Conservation (phyloP, 148 eudicot species). For the Fagopyrum esculentum region DNA sequence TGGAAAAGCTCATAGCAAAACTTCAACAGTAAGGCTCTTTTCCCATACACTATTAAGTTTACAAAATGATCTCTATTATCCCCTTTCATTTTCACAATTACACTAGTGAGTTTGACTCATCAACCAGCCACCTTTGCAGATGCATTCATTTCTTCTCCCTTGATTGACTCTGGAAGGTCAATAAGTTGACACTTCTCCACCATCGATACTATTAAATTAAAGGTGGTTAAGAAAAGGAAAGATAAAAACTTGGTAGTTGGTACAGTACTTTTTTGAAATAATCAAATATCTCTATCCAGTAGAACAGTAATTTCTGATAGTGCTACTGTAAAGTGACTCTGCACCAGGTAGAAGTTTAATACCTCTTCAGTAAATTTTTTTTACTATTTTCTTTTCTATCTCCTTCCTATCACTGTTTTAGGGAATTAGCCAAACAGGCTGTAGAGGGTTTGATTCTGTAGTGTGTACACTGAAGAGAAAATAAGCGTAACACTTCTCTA, state of each 20-base stretch:
- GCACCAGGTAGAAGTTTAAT: not conserved
- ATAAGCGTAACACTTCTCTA: not conserved
- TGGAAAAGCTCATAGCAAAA: constrained; percentile 81
- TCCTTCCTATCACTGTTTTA: no score
- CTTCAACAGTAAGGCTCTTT: constrained; percentile 70
- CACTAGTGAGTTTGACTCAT: no score
- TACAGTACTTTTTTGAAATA: not conserved
- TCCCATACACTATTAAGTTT: not conserved
- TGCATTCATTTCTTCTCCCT: not conserved
- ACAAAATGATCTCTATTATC: not conserved
- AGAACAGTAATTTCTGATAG: not conserved
- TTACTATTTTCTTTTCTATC: no score
- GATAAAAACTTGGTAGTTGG: not conserved
- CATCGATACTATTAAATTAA: not conserved
- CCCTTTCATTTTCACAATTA: not conserved
- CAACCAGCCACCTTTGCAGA: not conserved
- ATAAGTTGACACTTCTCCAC: not conserved
- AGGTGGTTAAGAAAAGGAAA: constrained; percentile 2
- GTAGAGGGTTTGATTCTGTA: not conserved
- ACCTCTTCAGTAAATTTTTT: not conserved
- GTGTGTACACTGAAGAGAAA: not conserved
- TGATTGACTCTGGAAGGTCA: not conserved
- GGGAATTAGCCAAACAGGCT: no score
- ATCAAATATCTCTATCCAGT: not conserved
- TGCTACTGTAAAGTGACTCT: not conserved